Evolutionary conservation across 257 asterid genomes (phyloP), one percentile per base, ranked within the genome.

Genomic region (Primulina huaijiensis): DNA sequence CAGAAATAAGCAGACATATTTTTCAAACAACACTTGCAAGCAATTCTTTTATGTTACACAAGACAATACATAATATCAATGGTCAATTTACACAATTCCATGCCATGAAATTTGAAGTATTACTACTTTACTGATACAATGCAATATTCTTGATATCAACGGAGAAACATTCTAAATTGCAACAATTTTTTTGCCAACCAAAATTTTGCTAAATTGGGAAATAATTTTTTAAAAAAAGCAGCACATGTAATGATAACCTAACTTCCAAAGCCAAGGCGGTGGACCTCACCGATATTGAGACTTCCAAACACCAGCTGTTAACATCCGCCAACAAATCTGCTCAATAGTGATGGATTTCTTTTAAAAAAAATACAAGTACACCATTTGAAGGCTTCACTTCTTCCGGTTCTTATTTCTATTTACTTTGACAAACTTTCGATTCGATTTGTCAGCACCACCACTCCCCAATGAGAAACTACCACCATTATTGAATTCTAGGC

Each of bases 391-490:
- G 16, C 55, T 68, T 71, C 69, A 78, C 86, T 69, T 78, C 72
- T 38, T 78, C 52, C 84, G 30, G 67, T 62, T 64, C 68, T 70
- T 75, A 11, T 17, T 76, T 78, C 77, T 81, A 25, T 23, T 71
- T 33, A 70, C 35, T 67, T 65, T 83, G 20, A 74, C 58, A 0
- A 43, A 58, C 78, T 57, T 81, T 69, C 80, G 78, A 52, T 59
- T 71, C 12, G 85, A 68, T 76, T 81, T 80, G 35, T 76, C 79
- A 52, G 21, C 34, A 10, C 81, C 81, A 31, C 75, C 71, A 52
- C 82, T 78, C 70, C 86, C 85, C 70, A 78, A 61, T 27, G 83
- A 80, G 77, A 80, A 83, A 76, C 85, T 73, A 34, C 85, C 85
- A 16, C 82, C 84, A 2, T 73, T 74, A 64, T 58, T 74, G 8